Percentiles rank a stretch among this genome's conserved stretches.
Conservation (phyloP, 2,329 filamentous ascomycete genomes). For the Talaromyces marneffei region DNA sequence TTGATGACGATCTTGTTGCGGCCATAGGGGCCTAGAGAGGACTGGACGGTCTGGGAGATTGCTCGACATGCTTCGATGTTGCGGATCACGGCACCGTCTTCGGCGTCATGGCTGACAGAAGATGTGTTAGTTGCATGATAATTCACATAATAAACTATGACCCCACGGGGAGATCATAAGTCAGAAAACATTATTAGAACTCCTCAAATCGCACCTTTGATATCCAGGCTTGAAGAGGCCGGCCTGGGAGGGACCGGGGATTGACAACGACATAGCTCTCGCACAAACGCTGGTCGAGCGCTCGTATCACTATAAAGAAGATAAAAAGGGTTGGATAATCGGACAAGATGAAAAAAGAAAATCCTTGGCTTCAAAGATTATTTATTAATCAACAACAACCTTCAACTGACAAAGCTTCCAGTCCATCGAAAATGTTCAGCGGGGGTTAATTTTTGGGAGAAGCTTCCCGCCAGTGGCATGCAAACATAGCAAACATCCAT, state of each 20-base stretch:
- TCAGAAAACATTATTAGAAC: background rate
- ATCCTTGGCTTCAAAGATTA: background rate
- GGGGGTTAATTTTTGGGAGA: slow-evolving; percentile 13
- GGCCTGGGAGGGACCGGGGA: slow-evolving; percentile 87
- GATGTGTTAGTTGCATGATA: background rate
- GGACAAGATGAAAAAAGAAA: background rate
- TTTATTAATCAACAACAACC: background rate
- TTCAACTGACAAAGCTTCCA: background rate
- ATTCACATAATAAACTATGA: background rate
- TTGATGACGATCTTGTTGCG: slow-evolving; percentile 99
- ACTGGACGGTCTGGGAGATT: slow-evolving; percentile 93
- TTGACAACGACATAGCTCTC: slow-evolving; percentile 83
- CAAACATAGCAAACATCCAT: slow-evolving; percentile 11
- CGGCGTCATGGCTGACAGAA: slow-evolving; percentile 76
- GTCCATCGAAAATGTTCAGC: slow-evolving; percentile 6
- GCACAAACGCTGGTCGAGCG: slow-evolving; percentile 8
- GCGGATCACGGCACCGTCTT: slow-evolving; percentile 96
- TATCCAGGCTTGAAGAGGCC: slow-evolving; percentile 95
- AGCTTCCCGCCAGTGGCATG: slow-evolving; percentile 10
- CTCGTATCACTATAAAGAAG: background rate
- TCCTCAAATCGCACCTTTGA: slow-evolving; percentile 62
- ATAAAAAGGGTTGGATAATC: background rate
- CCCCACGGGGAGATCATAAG: no score
- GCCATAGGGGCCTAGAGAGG: slow-evolving; percentile 91
- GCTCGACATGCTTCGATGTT: slow-evolving; percentile 98